Base-by-base conservation (phyloP, 2,329 filamentous ascomycete species). In the Bipolaris zeicola region DNA sequence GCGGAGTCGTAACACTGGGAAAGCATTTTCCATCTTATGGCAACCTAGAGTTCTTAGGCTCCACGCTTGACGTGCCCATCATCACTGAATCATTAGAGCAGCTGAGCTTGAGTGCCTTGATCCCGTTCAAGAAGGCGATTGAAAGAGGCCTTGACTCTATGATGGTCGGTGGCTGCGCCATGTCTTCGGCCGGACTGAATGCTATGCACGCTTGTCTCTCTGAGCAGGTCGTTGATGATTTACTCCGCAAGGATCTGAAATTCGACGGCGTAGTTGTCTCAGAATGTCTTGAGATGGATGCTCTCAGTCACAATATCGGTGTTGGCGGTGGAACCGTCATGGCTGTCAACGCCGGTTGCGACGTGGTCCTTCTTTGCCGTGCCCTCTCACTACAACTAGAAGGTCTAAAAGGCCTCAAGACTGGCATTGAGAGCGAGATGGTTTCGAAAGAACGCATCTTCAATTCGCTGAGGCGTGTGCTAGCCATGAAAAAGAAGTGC, bases 11-110 rank as follows among this genome's bases (percentile, higher is more conserved):
- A 2, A 96, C 92, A 0, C 92, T 95, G 70, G 94, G 94, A 54
- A 98, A 98, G 75, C 94, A 98, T 75, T 97, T 98, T 66, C 94
- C 94, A 3, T 96, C 92, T 0, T 98, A 97, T 70, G 94, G 94
- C 31, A 97, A 96, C 68, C 81, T 98, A 16, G 93, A 97, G 73
- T 96, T 97, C 67, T 85, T 96, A 1, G 93, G 92, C 11, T 96
- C 92, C 4, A 93, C 91, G 45, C 80, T 96, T 22, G 93, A 97
- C 68, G 92, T 98, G 28, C 94, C 94, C 13, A 95, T 96, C 59
- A 97, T 98, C 66, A 97, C 92, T 0, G 93, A 98, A 73, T 96
- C 93, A 0, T 78, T 97, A 11, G 94, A 97, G 72, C 93, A 96
- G 69, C 81, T 98, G 42, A 96, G 92, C 62, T 80, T 97, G n/a